Conservation (phyloP, 2,329 filamentous ascomycete genomes). For the Colletotrichum kahawae region DNA sequence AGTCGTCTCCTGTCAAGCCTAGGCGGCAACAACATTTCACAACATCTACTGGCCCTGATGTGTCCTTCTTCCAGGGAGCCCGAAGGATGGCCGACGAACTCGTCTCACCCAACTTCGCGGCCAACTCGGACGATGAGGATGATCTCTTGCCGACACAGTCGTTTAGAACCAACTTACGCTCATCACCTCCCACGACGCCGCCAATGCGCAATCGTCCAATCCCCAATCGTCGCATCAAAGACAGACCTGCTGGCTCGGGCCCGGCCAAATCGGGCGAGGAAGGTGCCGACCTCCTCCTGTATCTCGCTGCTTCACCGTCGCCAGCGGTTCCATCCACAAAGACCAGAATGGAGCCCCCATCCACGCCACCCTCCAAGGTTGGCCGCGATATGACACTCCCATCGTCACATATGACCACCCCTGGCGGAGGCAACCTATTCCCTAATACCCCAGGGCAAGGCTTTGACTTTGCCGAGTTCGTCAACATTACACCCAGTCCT, state of each 20-base stretch:
- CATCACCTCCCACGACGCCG: slow-evolving; percentile 88
- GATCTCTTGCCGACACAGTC: slow-evolving; percentile 79
- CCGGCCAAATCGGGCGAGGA: slow-evolving; percentile 73
- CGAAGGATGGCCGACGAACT: slow-evolving; percentile 71
- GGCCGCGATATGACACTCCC: slow-evolving; percentile 71
- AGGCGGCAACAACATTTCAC: slow-evolving; percentile 78
- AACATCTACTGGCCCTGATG: slow-evolving; percentile 70
- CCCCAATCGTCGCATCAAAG: slow-evolving; percentile 51
- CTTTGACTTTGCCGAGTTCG: slow-evolving; percentile 96
- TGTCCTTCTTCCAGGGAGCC: slow-evolving; percentile 80
- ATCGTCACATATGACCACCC: slow-evolving; percentile 90
- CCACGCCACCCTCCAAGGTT: slow-evolving; percentile 73
- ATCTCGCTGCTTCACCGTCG: slow-evolving; percentile 89
- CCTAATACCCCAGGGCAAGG: slow-evolving; percentile 80
- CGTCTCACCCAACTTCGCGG: slow-evolving; percentile 64
- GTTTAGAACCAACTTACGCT: slow-evolving; percentile 70
- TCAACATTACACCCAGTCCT: slow-evolving; percentile 96
- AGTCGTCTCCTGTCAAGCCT: slow-evolving; percentile 86
- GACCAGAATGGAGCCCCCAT: slow-evolving; percentile 69
- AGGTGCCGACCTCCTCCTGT: slow-evolving; percentile 80
- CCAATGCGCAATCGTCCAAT: slow-evolving; percentile 64
- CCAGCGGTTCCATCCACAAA: slow-evolving; percentile 68
- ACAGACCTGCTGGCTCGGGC: slow-evolving; percentile 45
- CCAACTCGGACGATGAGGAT: slow-evolving; percentile 80
- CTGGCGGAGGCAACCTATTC: slow-evolving; percentile 71